Evolutionary conservation across 2,329 filamentous ascomycete species (phyloP).

Genomic region (Hypoxylon sp.): DNA sequence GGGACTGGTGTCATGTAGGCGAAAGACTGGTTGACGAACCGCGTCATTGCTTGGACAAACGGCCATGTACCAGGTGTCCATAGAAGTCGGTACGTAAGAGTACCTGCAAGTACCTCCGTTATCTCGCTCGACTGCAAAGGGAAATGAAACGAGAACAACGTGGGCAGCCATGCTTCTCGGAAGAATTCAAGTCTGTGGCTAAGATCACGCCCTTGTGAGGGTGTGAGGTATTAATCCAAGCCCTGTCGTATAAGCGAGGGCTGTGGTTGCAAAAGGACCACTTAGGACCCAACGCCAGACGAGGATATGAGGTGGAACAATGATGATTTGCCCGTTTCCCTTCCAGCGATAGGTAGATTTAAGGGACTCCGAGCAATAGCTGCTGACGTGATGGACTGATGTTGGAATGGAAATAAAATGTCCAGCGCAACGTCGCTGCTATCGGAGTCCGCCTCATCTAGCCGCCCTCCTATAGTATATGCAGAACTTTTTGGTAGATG

Average conservation of each 20-base stretch:
- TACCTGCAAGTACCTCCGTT: slow-evolving; percentile 45
- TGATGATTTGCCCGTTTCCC: slow-evolving; percentile 36
- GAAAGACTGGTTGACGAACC: slow-evolving; percentile 36
- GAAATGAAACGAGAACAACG: slow-evolving; percentile 41
- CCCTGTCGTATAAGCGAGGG: slow-evolving; percentile 47
- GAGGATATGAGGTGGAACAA: slow-evolving; percentile 44
- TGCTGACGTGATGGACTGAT: slow-evolving; percentile 43
- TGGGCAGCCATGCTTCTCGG: slow-evolving; percentile 40
- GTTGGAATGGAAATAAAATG: slow-evolving; percentile 36
- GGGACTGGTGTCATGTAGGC: slow-evolving; percentile 43
- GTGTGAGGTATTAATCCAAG: slow-evolving; percentile 47
- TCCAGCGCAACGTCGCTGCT: slow-evolving; percentile 37
- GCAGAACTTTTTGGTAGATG: slow-evolving; percentile 28
- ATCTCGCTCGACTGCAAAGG: slow-evolving; percentile 40
- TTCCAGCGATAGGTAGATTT: slow-evolving; percentile 36
- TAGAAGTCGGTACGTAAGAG: slow-evolving; percentile 35
- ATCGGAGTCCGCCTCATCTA: slow-evolving; percentile 34
- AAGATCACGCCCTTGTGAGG: slow-evolving; percentile 47
- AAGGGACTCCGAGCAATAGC: slow-evolving; percentile 30
- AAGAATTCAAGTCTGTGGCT: slow-evolving; percentile 44
- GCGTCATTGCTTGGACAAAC: slow-evolving; percentile 34
- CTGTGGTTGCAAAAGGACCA: slow-evolving; percentile 44
- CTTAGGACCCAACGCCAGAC: slow-evolving; percentile 39
- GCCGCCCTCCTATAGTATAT: slow-evolving; percentile 33
- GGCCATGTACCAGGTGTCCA: slow-evolving; percentile 32